Conservation (phyloP, 805 yeast species). For the Ogataea zsoltii region DNA sequence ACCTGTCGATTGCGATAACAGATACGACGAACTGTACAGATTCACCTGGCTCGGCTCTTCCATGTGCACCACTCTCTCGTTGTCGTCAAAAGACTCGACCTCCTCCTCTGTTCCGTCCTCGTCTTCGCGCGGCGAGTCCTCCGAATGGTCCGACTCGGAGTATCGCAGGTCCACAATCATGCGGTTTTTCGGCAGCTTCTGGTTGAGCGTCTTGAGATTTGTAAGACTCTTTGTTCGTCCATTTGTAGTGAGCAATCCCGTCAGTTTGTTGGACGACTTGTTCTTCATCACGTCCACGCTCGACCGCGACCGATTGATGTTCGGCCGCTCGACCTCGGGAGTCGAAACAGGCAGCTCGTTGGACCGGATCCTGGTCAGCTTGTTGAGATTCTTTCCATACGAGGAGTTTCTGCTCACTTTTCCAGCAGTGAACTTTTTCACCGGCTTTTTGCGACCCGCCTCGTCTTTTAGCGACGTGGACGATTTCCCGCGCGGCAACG, state of each 20-base stretch:
- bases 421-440: constrained; percentile 37
- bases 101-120: constrained; percentile 37
- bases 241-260: constrained; percentile 5
- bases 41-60: constrained; percentile 13
- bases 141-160: constrained; percentile 27
- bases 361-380: constrained; percentile 33
- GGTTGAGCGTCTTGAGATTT: constrained; percentile 27
- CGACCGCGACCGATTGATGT: constrained; percentile 26
- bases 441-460: constrained; percentile 27
- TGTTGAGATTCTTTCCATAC: constrained; percentile 36
- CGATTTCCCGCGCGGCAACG: constrained; percentile 28
- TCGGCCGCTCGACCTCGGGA: constrained; percentile 25
- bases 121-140: constrained; percentile 18
- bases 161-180: constrained; percentile 29
- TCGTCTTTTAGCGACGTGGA: constrained; percentile 30
- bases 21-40: constrained; percentile 18
- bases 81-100: constrained; percentile 42
- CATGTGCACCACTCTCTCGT: constrained; percentile 29
- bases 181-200: constrained; percentile 19
- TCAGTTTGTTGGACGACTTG: constrained; percentile 21
- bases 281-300: constrained; percentile 26
- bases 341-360: constrained; percentile 22
- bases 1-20: constrained; percentile 55
- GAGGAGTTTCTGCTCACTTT: constrained; percentile 35
- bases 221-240: constrained; percentile 28